phyloP scores from a whole-genome alignment of 2,329 filamentous ascomycete genomes.

The Nigrograna mackinnonii region DNA sequence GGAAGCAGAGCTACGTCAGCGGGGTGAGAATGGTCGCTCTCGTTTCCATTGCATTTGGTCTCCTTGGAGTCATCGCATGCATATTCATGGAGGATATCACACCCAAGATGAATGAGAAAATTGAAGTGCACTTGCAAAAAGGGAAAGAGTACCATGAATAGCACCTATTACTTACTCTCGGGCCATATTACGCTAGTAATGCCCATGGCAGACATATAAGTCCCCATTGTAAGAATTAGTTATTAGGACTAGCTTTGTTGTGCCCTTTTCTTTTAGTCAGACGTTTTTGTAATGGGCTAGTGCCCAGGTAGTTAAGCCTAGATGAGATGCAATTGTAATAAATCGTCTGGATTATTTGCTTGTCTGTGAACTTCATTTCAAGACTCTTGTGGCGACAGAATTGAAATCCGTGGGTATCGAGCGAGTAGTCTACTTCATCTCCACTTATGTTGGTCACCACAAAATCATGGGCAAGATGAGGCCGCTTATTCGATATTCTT shows the following conservation, averaged over 20 bases:
- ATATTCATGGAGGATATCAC: not conserved
- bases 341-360: slow-evolving; percentile 12
- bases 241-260: no score
- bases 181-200: no score
- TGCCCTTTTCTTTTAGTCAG: no score
- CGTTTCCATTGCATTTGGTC: not conserved
- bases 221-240: no score
- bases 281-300: no score
- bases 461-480: slow-evolving; percentile 21
- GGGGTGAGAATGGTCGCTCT: not conserved
- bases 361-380: slow-evolving; percentile 22
- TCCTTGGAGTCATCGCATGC: not conserved
- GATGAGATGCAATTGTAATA: no score
- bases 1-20: no score
- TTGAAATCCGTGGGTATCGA: slow-evolving; percentile 26
- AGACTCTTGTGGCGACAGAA: slow-evolving; percentile 16
- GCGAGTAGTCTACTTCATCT: slow-evolving; percentile 18
- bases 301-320: no score
- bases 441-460: slow-evolving; percentile 21
- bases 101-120: not conserved
- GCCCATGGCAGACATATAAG: no score
- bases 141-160: no score
- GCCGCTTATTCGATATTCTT: slow-evolving; percentile 24
- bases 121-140: no score
- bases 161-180: no score